Evolutionary conservation across 257 asterid species (phyloP), one percentile per base, ranked within the genome.

Genomic region (Solanum sparsipilum): DNA sequence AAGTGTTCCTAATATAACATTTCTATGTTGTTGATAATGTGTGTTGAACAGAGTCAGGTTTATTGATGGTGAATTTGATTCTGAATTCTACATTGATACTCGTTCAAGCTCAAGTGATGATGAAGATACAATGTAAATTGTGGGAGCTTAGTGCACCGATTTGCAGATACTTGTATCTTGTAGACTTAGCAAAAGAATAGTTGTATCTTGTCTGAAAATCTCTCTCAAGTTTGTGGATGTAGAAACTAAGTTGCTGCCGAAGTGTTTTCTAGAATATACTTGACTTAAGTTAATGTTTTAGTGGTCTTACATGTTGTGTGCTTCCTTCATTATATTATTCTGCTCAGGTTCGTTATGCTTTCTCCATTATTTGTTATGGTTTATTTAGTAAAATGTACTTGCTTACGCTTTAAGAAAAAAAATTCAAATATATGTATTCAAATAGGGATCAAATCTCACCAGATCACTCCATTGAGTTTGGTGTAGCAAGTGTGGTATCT

Each of bases 41-140:
- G 83, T 56, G 88, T 36, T 34, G 41, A 41, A 88, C 96, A 94
- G 98, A 86, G 94, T 90, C 88, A 87, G 92, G 87, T 93, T 94
- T 36, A 1, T 92, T 3, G 98, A 94, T 21, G 93, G 92, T 70
- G 92, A 60, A 60, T 10, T 82, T 11, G 98, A 94, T 68, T 91
- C 96, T 1, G 98, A 94, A 86, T 92, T 94, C 89, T 93, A 84
- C 52, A 90, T 90, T n/a, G 94, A 90, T 81, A 89, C 93, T n/a
- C 94, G 81, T 84, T 86, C 93, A 38, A 86, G 90, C 83, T 70
- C 88, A 88, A 96, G 96, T 44, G 93, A 93, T 70, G 90, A 88
- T 9, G 95, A 90, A 85, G 94, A 92, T 75, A 91, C 83, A 8
- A 5, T 46, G 58, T 46, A 46, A 46, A 41, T 25, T 0, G 60